A percentile compares a stretch with the other conserved stretches of the same genome.
phyloP scores from a whole-genome alignment of 2,329 filamentous ascomycete genomes.

The Venturia effusa region DNA sequence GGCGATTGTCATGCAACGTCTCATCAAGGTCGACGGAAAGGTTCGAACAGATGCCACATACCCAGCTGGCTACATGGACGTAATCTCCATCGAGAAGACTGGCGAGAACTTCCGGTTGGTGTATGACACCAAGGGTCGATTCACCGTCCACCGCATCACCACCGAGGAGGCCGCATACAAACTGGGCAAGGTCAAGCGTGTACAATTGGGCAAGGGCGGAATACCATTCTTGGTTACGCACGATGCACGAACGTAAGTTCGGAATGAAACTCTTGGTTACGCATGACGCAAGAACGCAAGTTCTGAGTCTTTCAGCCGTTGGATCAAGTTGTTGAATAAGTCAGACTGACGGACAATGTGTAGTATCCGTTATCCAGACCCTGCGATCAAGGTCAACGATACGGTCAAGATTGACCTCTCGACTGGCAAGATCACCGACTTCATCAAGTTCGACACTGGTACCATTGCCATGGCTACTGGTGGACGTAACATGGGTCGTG shows the following conservation, averaged over 20 bases:
- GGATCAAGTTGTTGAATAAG: conserved; percentile 91
- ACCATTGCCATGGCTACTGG: conserved; percentile 97
- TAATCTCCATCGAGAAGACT: conserved; percentile 98
- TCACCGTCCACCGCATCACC: conserved; percentile 99
- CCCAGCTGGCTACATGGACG: conserved; percentile 98
- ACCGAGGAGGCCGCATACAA: conserved; percentile 99
- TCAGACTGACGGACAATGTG: conserved; percentile 27
- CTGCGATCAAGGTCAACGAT: conserved; percentile 98
- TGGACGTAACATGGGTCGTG: conserved; percentile 99
- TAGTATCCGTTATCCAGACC: conserved; percentile 99
- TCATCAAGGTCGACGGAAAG: conserved; percentile 99
- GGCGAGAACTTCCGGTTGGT: conserved; percentile 99
- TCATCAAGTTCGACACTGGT: conserved; percentile 97
- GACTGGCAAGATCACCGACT: conserved; percentile 97
- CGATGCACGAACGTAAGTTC: conserved; percentile 99
- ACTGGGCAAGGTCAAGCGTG: conserved; percentile 99
- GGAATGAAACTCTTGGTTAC: conserved; percentile 99
- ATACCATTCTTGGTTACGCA: conserved; percentile 99
- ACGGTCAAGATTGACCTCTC: conserved; percentile 97
- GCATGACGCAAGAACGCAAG: conserved; percentile 99
- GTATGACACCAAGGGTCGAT: conserved; percentile 99
- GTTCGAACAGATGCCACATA: conserved; percentile 98
- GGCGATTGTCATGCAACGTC: conserved; percentile 97
- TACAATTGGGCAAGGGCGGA: conserved; percentile 97
- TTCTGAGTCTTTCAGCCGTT: conserved; percentile 99